phyloP scores from a whole-genome alignment of 2,329 filamentous ascomycete genomes.

The Lasiodiplodia theobromae region DNA sequence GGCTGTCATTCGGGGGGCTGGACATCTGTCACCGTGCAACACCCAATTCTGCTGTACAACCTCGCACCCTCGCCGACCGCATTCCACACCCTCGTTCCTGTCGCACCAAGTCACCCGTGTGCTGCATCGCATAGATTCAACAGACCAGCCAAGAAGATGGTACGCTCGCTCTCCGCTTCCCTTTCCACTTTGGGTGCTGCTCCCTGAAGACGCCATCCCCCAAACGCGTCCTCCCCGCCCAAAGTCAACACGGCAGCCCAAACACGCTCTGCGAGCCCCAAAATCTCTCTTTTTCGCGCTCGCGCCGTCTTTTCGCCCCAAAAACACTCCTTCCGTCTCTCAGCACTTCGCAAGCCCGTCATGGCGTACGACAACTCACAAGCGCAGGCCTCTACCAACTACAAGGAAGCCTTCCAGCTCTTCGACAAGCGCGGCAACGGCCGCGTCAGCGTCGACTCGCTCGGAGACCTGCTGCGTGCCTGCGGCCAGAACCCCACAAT shows the following conservation, averaged over 20 bases:
- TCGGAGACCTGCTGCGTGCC: constrained; percentile 93
- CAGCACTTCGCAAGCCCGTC: background rate
- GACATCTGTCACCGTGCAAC: constrained; percentile 22
- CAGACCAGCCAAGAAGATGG: constrained; percentile 23
- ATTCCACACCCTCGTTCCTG: constrained; percentile 1
- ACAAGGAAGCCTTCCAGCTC: constrained; percentile 99
- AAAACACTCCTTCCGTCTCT: constrained; percentile 1
- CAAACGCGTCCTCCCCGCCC: constrained; percentile 21
- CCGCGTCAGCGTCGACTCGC: constrained; percentile 82
- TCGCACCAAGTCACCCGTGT: background rate
- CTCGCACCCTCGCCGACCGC: background rate
- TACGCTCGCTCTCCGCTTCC: constrained; percentile 10
- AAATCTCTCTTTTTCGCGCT: background rate
- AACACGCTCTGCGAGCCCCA: background rate
- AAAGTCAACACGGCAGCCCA: background rate
- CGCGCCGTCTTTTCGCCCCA: no score
- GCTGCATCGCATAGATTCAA: background rate
- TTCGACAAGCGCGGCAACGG: constrained; percentile 99
- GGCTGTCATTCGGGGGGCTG: constrained; percentile 3
- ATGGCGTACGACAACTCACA: constrained; percentile 32
- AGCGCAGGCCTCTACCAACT: constrained; percentile 82
- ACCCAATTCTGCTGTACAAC: constrained; percentile 26
- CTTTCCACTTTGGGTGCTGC: constrained; percentile 11
- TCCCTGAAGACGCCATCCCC: constrained; percentile 26
- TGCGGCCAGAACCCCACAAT: constrained; percentile 98